Evolutionary conservation across 2,329 filamentous ascomycete species (phyloP), one percentile per base, ranked within the genome.

Genomic region (Pseudogymnoascus sp.): DNA sequence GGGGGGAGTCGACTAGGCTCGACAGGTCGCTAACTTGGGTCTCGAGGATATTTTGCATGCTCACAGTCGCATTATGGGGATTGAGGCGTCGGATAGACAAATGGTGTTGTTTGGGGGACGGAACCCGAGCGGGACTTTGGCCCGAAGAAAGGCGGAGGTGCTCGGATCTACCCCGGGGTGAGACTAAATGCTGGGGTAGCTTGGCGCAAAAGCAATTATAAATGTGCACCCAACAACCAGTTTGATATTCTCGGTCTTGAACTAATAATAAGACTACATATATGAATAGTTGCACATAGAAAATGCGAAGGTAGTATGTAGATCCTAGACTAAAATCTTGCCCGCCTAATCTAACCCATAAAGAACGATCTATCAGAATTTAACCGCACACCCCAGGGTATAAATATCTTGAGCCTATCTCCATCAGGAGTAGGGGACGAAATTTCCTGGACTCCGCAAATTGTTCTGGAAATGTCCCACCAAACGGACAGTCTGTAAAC

Each of bases 31-130:
- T 67, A 28, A 72, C 68, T 66, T 72, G 70, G 38, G 50, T 61
- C 64, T 72, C 69, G 41, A 72, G 67, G 32, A 67, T 66, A 62
- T 72, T 72, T 54, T 59, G 50, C 70, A 71, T 72, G 64, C 66
- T 71, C 68, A 70, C 69, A 59, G 37, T 32, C 47, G 28, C 47
- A 54, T 54, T 20, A 54, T 54, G 47, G 47, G 43, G 22, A 54
- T 54, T 54, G 47, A 20, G 47, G 47, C 47, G 47, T 54, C 16
- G 47, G 47, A 54, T 20, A 54, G 47, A 54, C 47, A 54, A 34
- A 20, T 54, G 47, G 25, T 54, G 47, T 54, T 54, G 47, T 54
- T 54, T 54, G 47, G 28, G 16, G 47, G 32, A 28, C 28, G 47
- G 47, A 32, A 32, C 9, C 28, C 28, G 47, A 54, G n/a, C 47